phyloP scores from a whole-genome alignment of 768 basidiomycete genomes.

The Chiua virens region DNA sequence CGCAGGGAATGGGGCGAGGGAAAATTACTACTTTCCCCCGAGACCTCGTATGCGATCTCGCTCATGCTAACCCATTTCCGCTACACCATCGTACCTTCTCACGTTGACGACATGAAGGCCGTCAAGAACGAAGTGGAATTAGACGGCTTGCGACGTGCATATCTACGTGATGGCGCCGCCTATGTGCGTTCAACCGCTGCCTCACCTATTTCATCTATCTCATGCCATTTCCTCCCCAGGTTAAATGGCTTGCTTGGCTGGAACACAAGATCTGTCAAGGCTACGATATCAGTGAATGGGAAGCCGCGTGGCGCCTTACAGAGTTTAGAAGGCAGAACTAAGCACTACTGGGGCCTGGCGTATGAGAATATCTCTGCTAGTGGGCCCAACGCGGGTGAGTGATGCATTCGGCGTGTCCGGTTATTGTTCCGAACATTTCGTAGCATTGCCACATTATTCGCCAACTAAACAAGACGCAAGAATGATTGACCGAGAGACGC shows the following conservation, averaged over 20 bases:
- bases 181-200: constrained; percentile 51
- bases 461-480: constrained; percentile 68
- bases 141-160: constrained; percentile 79
- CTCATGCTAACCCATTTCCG: constrained; percentile 83
- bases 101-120: constrained; percentile 75
- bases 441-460: constrained; percentile 89
- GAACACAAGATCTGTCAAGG: constrained; percentile 75
- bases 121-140: constrained; percentile 89
- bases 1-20: constrained; percentile 77
- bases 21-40: constrained; percentile 70
- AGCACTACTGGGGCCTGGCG: constrained; percentile 80
- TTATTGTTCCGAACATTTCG: neutral
- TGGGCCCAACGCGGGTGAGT: constrained; percentile 79
- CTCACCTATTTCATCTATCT: constrained; percentile 7
- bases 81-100: constrained; percentile 70
- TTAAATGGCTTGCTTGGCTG: constrained; percentile 88
- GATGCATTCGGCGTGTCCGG: neutral
- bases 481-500: constrained; percentile 73
- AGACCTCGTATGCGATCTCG: constrained; percentile 81
- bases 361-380: constrained; percentile 89
- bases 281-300: constrained; percentile 88
- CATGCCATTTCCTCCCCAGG: constrained; percentile 35
- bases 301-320: constrained; percentile 81
- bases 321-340: constrained; percentile 70
- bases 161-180: constrained; percentile 86